These are phyloP conservation scores for Salvia sclarea DNA, from an alignment of 305 asterid species.

Conservation along the genomic window DNA sequence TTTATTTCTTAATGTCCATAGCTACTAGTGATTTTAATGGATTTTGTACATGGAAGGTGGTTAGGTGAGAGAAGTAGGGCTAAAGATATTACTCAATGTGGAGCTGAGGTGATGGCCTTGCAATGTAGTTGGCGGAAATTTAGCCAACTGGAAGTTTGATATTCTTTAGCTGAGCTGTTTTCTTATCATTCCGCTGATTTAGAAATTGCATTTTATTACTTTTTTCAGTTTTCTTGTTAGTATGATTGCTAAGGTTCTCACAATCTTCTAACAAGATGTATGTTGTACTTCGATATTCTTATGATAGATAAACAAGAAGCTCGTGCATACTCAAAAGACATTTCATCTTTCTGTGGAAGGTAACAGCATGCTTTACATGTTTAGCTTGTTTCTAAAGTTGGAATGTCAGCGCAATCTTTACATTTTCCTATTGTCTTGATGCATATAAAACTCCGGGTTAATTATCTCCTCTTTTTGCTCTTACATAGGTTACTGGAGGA, in stretches of 20 bases:
- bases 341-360: slow-evolving; percentile 97
- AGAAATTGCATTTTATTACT: background rate
- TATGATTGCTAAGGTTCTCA: slow-evolving; percentile 16
- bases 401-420: slow-evolving; percentile 14
- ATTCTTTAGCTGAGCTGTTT: background rate
- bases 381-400: slow-evolving; percentile 6
- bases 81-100: background rate
- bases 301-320: slow-evolving; percentile 79
- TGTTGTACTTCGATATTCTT: slow-evolving; percentile 10
- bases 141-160: slow-evolving; percentile 3
- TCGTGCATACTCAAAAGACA: slow-evolving; percentile 69
- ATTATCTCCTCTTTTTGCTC: slow-evolving; percentile 21
- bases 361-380: slow-evolving; percentile 11
- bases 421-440: slow-evolving; percentile 8
- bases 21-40: background rate
- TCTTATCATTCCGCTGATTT: slow-evolving; percentile 9
- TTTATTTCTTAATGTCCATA: background rate
- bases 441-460: slow-evolving; percentile 7
- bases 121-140: background rate
- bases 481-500: slow-evolving; percentile 84
- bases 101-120: background rate
- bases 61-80: background rate
- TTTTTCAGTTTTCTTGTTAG: background rate
- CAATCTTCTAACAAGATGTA: slow-evolving; percentile 10
- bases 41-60: background rate